Evolutionary conservation across 176 grass and related monocot species (phyloP), one percentile per base, ranked within the genome.

Genomic region (Luzula sylvatica): DNA sequence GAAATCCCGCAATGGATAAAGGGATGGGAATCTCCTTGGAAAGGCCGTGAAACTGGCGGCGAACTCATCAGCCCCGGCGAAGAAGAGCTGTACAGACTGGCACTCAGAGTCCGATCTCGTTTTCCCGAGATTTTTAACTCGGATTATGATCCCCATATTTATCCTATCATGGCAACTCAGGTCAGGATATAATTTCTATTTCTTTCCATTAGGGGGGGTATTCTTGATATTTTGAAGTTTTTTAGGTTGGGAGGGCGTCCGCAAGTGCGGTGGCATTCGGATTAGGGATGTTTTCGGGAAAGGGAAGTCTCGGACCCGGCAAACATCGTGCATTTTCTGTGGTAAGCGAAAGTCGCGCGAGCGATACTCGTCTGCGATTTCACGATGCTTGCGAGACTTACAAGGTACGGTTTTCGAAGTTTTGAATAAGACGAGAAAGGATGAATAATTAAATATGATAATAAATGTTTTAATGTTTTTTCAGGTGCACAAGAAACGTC

Each of bases 221-320:
- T n/a, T n/a, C n/a, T n/a, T n/a, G n/a, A n/a, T n/a, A n/a, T n/a
- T 35, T 35, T 35, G 30, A 4, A 49, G 32, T 39, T 38, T 50
- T 77, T 52, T 56, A 98, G 92, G 85, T 98, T 69, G 75, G 84
- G 65, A 78, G 92, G 53, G 85, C 92, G 43, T 84, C 92, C 71
- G 92, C 85, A 71, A 98, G 92, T 54, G 92, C 92, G 11, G 81
- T 98, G 56, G 81, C 92, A 69, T 98, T 98, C 76, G 85, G 92
- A 46, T 75, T 82, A 67, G 92, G 92, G 27, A 42, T 98, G 60
- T 80, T 98, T 68, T 71, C 77, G 55, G 85, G 85, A 58, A 98
- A 86, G 62, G 92, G 92, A 30, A 90, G 66, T 46, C 85, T 98
- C 71, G 92, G 92, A 47, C 72, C 65, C 40, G 92, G 68, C 15